Evolutionary conservation across 257 asterid genomes (phyloP).

Genomic region (Solanum pinnatisectum): DNA sequence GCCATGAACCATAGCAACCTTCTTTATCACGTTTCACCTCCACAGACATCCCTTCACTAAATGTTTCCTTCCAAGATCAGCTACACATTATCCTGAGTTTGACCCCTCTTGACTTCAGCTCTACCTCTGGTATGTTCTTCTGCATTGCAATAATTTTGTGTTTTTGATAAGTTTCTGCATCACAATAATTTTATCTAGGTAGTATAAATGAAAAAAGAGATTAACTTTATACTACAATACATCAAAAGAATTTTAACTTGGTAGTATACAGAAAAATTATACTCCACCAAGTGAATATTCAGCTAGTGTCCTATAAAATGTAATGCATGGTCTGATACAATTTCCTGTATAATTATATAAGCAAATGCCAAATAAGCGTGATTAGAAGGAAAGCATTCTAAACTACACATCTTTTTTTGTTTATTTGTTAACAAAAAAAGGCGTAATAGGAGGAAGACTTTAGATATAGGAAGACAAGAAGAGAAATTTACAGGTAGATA

Average conservation of each 20-base stretch:
- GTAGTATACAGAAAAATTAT: background rate
- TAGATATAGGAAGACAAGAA: background rate
- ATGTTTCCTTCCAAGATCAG: slow-evolving; percentile 6
- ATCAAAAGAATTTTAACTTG: background rate
- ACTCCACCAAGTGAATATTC: background rate
- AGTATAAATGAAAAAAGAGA: background rate
- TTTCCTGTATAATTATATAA: background rate
- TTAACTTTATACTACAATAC: background rate
- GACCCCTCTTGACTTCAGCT: slow-evolving; percentile 16
- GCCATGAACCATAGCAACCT: slow-evolving; percentile 36
- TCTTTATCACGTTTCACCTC: slow-evolving; percentile 31
- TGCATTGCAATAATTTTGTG: slow-evolving; percentile 10
- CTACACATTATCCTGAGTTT: slow-evolving; percentile 29
- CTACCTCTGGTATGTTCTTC: slow-evolving; percentile 16
- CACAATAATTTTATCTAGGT: background rate
- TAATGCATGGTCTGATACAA: background rate
- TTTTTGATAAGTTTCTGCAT: background rate
- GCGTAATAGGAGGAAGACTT: background rate
- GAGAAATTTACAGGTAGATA: background rate
- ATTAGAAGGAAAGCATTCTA: background rate
- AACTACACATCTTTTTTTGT: background rate
- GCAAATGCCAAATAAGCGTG: background rate
- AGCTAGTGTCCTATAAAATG: background rate
- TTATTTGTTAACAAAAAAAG: background rate
- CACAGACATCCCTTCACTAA: slow-evolving; percentile 34